Evolutionary conservation across 2,329 filamentous ascomycete genomes (phyloP).

Genomic region (Phyllosticta ampelicida): DNA sequence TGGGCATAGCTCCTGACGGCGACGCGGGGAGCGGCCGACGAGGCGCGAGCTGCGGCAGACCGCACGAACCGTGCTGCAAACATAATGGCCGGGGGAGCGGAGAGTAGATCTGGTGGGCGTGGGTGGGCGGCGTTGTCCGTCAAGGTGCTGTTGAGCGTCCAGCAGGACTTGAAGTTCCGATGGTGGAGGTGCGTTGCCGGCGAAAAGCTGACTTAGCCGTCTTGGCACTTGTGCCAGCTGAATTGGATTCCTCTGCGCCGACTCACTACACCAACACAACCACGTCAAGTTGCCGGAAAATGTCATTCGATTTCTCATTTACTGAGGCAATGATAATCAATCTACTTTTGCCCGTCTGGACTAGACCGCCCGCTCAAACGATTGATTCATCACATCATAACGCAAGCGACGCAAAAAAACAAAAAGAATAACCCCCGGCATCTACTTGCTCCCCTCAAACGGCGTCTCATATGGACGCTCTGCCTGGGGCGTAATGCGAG

Average conservation of each 20-base stretch:
- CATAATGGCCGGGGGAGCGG: conserved; percentile 31
- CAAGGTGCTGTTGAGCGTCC: background rate
- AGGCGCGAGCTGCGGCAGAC: conserved; percentile 44
- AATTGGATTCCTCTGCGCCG: background rate
- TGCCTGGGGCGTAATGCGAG: conserved; percentile 72
- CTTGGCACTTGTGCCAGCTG: conserved; percentile 4
- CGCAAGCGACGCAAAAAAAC: background rate
- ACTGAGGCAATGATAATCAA: too few relatives aligned
- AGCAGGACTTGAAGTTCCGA: background rate
- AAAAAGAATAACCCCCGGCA: background rate
- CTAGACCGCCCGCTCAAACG: background rate
- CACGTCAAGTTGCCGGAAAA: background rate
- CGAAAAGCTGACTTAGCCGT: conserved; percentile 10
- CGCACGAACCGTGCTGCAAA: conserved; percentile 47
- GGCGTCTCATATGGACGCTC: conserved; percentile 63
- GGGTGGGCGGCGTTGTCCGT: conserved; percentile 4
- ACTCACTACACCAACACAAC: background rate
- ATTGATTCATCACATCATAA: background rate
- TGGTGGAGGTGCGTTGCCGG: conserved; percentile 9
- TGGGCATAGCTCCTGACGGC: conserved; percentile 68
- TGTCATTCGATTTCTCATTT: too few relatives aligned
- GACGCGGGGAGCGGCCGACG: conserved; percentile 46
- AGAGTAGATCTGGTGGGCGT: conserved; percentile 8
- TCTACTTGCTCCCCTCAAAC: conserved; percentile 23
- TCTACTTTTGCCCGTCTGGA: background rate